Base-by-base conservation (phyloP, 202 grass and related monocot genomes). In the Zizania palustris region DNA sequence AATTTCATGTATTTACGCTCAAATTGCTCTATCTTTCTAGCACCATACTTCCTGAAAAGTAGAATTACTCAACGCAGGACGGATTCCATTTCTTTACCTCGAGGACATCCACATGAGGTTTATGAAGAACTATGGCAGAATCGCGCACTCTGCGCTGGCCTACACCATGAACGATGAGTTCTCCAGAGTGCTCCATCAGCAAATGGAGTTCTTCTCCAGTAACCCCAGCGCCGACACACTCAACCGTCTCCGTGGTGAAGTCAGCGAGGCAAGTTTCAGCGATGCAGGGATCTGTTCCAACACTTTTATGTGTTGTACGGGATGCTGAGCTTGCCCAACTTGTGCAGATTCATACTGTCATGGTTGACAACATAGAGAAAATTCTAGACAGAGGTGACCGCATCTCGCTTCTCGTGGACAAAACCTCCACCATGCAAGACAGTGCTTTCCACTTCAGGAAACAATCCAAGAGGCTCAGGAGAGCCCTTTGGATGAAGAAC, bases 91-190 rank as follows among this genome's bases (percentile, higher is more conserved):
- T 58, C 63, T 98, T 36, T 98, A 98, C 72, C 85, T 98, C 12
- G 91, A 98, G 77, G 95, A 98, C 74, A 89, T 98, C 72, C 95
- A 92, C 71, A 94, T 98, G 91, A 92, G 95, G 65, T 98, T 98
- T 70, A 88, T 98, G 85, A 98, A 92, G 78, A 98, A 98, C 53
- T 98, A 98, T 53, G 85, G 95, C 49, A 88, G 67, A 72, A 75
- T 94, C 16, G 89, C 85, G 10, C 91, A 81, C 33, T 75, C 78
- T 1, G 87, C 95, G 0, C 82, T 98, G 41, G 95, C 95, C 38
- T 98, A 98, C 42, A 87, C 91, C 43, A 94, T 98, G 91, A 98
- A 98, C 71, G 95, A 98, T 3, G 95, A 98, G 69, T 98, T 98
- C 73, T 86, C 95, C 63, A 92, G 95, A 50, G 95, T 98, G 41